Conservation (phyloP, 169 alveolate genomes). For the Plasmodium cynomolgi region DNA sequence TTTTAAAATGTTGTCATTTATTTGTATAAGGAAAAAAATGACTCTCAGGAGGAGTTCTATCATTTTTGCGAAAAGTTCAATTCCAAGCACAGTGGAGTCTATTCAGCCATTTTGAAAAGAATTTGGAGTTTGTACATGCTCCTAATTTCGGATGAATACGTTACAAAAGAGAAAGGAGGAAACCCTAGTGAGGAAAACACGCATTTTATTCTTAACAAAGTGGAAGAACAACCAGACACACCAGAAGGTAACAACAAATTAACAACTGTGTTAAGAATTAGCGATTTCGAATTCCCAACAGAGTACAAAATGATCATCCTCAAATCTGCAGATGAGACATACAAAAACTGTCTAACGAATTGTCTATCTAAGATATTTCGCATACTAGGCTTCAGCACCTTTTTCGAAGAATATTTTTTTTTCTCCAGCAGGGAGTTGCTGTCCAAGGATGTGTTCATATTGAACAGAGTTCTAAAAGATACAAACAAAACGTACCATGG, state of each 20-base stretch:
- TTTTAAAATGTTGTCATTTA: slow-evolving; percentile 60
- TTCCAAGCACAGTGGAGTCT: slow-evolving; percentile 36
- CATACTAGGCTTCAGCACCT: slow-evolving; percentile 36
- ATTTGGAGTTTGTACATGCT: slow-evolving; percentile 65
- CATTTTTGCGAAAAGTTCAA: slow-evolving; percentile 51
- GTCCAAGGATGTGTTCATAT: slow-evolving; percentile 46
- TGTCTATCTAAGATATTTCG: slow-evolving; percentile 36
- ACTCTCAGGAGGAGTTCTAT: slow-evolving; percentile 45
- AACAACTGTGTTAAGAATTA: slow-evolving; percentile 15
- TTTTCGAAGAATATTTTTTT: slow-evolving; percentile 63
- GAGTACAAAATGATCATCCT: slow-evolving; percentile 27
- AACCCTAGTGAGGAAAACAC: neutral
- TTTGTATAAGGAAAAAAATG: slow-evolving; percentile 52
- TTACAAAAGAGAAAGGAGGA: neutral
- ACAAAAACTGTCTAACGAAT: slow-evolving; percentile 19
- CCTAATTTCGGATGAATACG: slow-evolving; percentile 62
- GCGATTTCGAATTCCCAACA: slow-evolving; percentile 40
- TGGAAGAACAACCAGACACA: neutral
- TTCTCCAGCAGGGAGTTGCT: slow-evolving; percentile 39
- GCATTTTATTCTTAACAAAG: neutral
- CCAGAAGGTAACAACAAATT: neutral
- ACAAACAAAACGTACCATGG: slow-evolving; percentile 42
- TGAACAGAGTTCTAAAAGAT: slow-evolving; percentile 51
- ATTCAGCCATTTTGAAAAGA: slow-evolving; percentile 15
- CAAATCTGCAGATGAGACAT: slow-evolving; percentile 4